These are phyloP conservation scores for Cladosporium sp. DNA, from an alignment of 2,329 filamentous ascomycete species.

Conservation along the genomic window DNA sequence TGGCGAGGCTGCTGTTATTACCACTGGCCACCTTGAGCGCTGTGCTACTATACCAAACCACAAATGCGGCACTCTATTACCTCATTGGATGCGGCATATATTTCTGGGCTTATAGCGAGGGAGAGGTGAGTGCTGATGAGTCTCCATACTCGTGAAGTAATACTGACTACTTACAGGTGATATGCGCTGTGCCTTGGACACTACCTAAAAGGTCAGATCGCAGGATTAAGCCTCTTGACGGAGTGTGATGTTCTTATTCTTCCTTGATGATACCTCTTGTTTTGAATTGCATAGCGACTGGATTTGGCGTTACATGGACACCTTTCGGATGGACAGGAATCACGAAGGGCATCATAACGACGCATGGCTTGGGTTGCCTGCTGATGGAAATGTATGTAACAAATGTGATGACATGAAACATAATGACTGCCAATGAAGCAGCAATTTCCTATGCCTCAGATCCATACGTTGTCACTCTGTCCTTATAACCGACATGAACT, in stretches of 20 bases:
- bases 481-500: not conserved
- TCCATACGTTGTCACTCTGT: not conserved
- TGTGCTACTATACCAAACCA: constrained; percentile 84
- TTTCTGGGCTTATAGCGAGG: constrained; percentile 96
- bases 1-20: constrained; percentile 78
- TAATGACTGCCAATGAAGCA: constrained; percentile 4
- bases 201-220: constrained; percentile 47
- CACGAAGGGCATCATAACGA: not conserved
- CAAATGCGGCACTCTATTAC: constrained; percentile 91
- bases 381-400: constrained; percentile 4
- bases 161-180: constrained; percentile 39
- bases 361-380: constrained; percentile 7
- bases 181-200: constrained; percentile 54
- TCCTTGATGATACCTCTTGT: constrained; percentile 12
- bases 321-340: not conserved
- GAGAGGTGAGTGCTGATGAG: constrained; percentile 69
- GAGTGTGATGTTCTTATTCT: constrained; percentile 23
- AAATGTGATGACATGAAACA: constrained; percentile 3
- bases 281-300: constrained; percentile 28
- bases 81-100: constrained; percentile 82
- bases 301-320: constrained; percentile 5
- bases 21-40: constrained; percentile 76
- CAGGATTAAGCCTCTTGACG: constrained; percentile 27
- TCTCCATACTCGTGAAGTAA: not conserved
- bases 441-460: not conserved